These are phyloP conservation scores for Silene noctiflora DNA, from an alignment of 179 eudicot genomes.

Conservation along the genomic window DNA sequence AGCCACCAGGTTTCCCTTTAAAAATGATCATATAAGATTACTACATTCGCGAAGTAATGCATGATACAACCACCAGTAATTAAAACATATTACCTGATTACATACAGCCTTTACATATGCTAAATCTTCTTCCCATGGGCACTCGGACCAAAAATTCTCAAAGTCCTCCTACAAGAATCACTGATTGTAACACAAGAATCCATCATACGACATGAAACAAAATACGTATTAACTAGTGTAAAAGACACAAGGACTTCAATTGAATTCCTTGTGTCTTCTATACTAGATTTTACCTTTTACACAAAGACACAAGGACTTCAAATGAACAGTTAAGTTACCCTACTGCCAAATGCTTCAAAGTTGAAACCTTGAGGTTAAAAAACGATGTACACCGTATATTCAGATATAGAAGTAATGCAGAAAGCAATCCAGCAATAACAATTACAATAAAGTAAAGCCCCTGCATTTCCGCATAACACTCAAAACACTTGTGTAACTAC, in stretches of 20 bases:
- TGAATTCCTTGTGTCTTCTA: no score
- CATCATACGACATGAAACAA: background rate
- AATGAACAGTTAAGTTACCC: background rate
- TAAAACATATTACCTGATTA: conserved; percentile 50
- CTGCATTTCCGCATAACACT: no score
- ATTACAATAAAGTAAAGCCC: background rate
- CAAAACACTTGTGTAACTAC: no score
- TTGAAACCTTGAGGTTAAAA: no score
- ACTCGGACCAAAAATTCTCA: conserved; percentile 83
- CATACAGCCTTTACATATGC: conserved; percentile 83
- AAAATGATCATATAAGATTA: no score
- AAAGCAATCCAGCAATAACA: background rate
- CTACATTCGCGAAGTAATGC: no score
- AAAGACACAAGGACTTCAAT: background rate
- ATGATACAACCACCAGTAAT: no score
- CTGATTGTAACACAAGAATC: conserved; percentile 10
- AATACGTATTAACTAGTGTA: background rate
- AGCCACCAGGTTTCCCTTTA: no score
- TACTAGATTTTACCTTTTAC: no score
- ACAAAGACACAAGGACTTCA: no score
- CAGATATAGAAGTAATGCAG: background rate
- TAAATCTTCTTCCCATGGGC: conserved; percentile 95
- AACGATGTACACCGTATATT: background rate
- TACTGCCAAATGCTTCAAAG: no score
- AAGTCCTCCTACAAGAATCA: conserved; percentile 67